phyloP scores from a whole-genome alignment of 306 rosid genomes.

The Quercus dentata region DNA sequence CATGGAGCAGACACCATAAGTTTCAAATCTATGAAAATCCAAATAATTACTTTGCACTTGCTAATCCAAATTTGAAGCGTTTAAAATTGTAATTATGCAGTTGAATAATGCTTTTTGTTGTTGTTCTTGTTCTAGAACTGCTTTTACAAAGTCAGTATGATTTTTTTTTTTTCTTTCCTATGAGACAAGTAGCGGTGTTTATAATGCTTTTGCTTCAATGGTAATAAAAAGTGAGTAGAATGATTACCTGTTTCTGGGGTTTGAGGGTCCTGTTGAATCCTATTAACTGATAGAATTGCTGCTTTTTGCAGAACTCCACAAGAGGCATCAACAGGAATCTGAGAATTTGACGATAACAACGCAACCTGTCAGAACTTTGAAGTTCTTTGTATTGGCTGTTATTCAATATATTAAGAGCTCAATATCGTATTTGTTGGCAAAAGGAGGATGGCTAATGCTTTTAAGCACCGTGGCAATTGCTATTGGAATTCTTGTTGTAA shows the following conservation, averaged over 20 bases:
- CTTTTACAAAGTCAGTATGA: neutral
- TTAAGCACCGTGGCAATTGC: constrained; percentile 43
- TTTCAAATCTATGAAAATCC: too few species aligned
- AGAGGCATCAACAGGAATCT: constrained; percentile 58
- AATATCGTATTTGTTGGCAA: constrained; percentile 52
- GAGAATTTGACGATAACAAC: constrained; percentile 74
- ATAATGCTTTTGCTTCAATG: neutral
- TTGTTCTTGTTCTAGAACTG: neutral
- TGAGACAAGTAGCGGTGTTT: neutral
- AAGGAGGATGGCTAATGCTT: constrained; percentile 92
- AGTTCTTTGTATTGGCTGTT: constrained; percentile 70
- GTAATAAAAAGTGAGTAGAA: too few species aligned
- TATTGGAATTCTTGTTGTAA: constrained; percentile 57
- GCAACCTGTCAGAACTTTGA: constrained; percentile 82
- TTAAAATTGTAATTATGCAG: neutral
- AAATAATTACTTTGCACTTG: neutral
- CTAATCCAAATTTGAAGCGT: neutral
- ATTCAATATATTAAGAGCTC: constrained; percentile 55
- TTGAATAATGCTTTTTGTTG: neutral
- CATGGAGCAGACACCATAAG: too few species aligned
- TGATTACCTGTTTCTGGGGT: too few species aligned
- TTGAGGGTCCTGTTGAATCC: neutral
- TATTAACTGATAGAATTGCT: constrained; percentile 22
- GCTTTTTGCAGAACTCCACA: constrained; percentile 50
- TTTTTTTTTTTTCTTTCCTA: neutral